Base-by-base conservation (phyloP, 306 rosid species). In the Potentilla sterilis region DNA sequence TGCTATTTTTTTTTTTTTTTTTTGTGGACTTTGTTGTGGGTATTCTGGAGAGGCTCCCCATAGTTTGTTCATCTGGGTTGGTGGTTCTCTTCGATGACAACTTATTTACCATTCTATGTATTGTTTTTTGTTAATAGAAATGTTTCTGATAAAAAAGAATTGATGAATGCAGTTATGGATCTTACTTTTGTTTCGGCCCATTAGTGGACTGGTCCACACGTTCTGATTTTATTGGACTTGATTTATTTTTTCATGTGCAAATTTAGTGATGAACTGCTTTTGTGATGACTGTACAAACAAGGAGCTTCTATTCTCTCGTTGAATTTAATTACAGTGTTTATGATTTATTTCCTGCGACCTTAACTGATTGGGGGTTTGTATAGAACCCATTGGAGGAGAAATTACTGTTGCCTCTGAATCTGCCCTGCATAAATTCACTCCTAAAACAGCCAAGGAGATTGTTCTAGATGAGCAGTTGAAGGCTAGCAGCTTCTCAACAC, bases 331-430 rank as follows among this genome's bases (percentile, higher is more conserved):
- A n/a, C n/a, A n/a, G n/a, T n/a, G n/a, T n/a, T n/a, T n/a, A n/a
- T n/a, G n/a, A n/a, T n/a, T n/a, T n/a, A 44, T 44, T 13, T 12
- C 40, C 66, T 61, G 19, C 43, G 34, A 14, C 16, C 52, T 62
- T 84, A 43, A 35, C 21, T 72, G 70, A 77, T 79, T 67, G 14
- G 59, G 59, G 73, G 80, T 43, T 43, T 80, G 66, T 67, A 59
- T 87, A 94, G 96, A 92, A 81, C 98, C 98, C 54, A 84, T 92
- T 76, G 97, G 95, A 81, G 98, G 98, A 69, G 98, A 94, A 80
- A 86, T 94, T 70, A 83, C 87, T 67, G 86, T 94, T 81, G 87
- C 82, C 22, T 82, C 79, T 59, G 97, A 89, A 86, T 80, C 84
- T 65, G 81, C 80, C 24, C 73, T 87, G 80, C 70, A 74, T 70